Evolutionary conservation across 257 asterid genomes (phyloP), one percentile per base, ranked within the genome.

Genomic region (Jaltomata sinuosa): DNA sequence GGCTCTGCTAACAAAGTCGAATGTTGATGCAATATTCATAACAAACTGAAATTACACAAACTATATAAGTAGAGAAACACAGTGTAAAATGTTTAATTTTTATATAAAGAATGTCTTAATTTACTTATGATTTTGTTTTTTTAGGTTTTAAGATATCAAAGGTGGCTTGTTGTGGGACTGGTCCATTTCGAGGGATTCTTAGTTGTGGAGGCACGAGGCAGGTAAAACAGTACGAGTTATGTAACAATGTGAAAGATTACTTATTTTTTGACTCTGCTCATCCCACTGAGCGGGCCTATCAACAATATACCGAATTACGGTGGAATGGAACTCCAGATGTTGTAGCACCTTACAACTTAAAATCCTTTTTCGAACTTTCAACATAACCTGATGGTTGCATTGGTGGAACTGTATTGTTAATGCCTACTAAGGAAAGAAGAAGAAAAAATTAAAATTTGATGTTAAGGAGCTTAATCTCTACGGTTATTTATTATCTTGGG

Each of bases 151-250:
- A 57, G 65, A 57, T 57, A 57, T 57, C 65, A 57, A 6, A 57
- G 6, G n/a, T 15, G 31, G 31, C 94, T 4, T 91, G 96, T 47
- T 92, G 93, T 55, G 93, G 94, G 0, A 85, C 83, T 1, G 96
- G 96, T 79, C 90, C 81, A 36, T 87, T 74, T 12, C 82, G 88
- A 49, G 96, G 93, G 14, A n/a, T 65, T 12, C 52, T 50, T 84
- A 91, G 90, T 87, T 93, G 94, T 52, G 94, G 97, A 68, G 93
- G 93, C 3, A 90, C 84, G 85, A 87, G 94, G 80, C 45, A 7
- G 12, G 87, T 85, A 6, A 85, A 86, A 84, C 90, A 90, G 16
- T 91, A 47, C 22, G 86, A 87, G 52, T 78, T 90, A 32, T 93
- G 93, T 62, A 76, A 87, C 8, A 84, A 91, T 65, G 91, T 90